phyloP scores from a whole-genome alignment of 352 stramenopile genomes.

The Phytophthora tubulina region DNA sequence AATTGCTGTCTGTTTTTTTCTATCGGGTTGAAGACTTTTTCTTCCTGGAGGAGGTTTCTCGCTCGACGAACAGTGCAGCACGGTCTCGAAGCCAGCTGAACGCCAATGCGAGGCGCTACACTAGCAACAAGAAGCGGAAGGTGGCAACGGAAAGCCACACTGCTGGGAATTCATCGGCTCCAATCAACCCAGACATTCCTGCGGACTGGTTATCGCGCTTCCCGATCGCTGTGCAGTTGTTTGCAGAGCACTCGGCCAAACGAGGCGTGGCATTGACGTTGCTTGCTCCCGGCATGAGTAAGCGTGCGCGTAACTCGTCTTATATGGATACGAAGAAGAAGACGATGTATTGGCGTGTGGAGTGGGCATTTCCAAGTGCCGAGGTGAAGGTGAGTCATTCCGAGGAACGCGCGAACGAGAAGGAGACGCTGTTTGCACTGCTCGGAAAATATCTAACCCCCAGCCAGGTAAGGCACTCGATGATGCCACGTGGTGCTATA shows the following conservation, averaged over 20 bases:
- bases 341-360: constrained; percentile 79
- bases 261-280: constrained; percentile 75
- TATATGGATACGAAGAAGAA: constrained; percentile 76
- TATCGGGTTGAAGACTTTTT: constrained; percentile 63
- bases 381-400: constrained; percentile 56
- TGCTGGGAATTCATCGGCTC: background rate
- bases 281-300: constrained; percentile 85
- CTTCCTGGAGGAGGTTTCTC: constrained; percentile 76
- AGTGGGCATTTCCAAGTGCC: constrained; percentile 74
- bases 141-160: constrained; percentile 6
- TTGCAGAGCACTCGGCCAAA: constrained; percentile 77
- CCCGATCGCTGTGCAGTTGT: constrained; percentile 69
- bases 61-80: constrained; percentile 61
- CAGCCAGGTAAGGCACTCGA: constrained; percentile 51
- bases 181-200: constrained; percentile 70
- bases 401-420: constrained; percentile 66
- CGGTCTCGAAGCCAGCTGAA: constrained; percentile 56
- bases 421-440: constrained; percentile 62
- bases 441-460: constrained; percentile 70
- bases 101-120: constrained; percentile 40
- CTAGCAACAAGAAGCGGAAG: constrained; percentile 51
- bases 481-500: background rate
- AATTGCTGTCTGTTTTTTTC: background rate
- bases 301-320: constrained; percentile 77
- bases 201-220: constrained; percentile 82